Percentiles rank a stretch among this genome's conserved stretches.
Conservation (phyloP, 176 grass and related monocot genomes). For the Secale cereale region DNA sequence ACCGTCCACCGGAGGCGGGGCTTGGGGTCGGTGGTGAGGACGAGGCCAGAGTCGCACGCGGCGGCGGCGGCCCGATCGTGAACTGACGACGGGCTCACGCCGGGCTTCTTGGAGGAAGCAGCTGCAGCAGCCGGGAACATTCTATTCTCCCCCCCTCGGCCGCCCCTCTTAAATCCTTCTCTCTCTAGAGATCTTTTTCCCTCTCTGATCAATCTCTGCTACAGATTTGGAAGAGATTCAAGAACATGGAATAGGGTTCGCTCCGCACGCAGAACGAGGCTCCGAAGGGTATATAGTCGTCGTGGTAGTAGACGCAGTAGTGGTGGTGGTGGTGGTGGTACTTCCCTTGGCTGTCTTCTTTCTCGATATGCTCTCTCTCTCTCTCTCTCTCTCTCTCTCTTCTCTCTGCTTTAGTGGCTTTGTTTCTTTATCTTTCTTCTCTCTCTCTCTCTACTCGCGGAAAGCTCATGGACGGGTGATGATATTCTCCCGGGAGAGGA, state of each 20-base stretch:
- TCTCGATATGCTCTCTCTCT: conserved; percentile 15
- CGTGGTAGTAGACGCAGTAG: conserved; percentile 2
- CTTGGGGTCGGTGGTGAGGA: conserved; percentile 99
- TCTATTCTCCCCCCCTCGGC: conserved; percentile 32
- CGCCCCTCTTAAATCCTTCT: conserved; percentile 56
- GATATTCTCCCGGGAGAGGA: conserved; percentile 50
- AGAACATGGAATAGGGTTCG: conserved; percentile 99
- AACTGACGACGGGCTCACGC: conserved; percentile 36
- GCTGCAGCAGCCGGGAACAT: conserved; percentile 62
- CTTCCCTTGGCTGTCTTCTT: conserved; percentile 42
- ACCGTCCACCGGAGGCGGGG: conserved; percentile 92
- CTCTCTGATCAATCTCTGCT: conserved; percentile 52
- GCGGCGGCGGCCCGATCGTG: conserved; percentile 52
- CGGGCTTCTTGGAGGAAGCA: conserved; percentile 69
- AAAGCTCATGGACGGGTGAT: conserved; percentile 49
- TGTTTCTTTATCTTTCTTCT: conserved; percentile 25
- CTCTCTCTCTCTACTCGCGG: conserved; percentile 22
- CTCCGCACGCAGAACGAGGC: conserved; percentile 43
- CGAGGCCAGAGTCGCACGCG: conserved; percentile 77
- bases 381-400: neutral
- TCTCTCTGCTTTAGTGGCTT: conserved; percentile 46
- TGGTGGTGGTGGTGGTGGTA: conserved; percentile 14
- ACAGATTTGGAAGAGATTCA: conserved; percentile 89
- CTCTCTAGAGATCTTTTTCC: conserved; percentile 47
- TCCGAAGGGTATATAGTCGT: conserved; percentile 9